A percentile compares a stretch with the other conserved stretches of the same genome.
Conservation (phyloP, 164 flowering plant genomes). For the Magnolia kwangsiensis region DNA sequence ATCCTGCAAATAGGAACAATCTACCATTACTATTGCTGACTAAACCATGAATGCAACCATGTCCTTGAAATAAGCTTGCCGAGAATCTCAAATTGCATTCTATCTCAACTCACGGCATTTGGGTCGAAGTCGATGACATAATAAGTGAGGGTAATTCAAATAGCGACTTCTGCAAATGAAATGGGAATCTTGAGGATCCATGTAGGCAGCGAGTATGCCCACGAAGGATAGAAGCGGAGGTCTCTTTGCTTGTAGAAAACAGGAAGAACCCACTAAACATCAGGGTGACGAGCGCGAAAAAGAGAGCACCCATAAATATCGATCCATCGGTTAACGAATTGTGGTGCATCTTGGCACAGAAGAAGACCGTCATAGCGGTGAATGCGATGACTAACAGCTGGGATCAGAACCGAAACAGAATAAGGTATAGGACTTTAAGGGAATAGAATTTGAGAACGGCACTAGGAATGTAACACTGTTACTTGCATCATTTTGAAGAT, state of each 20-base stretch:
- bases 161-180: slow-evolving; percentile 11
- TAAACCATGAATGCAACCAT: neutral
- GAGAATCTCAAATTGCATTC: neutral
- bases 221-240: slow-evolving; percentile 47
- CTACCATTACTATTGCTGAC: neutral
- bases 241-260: slow-evolving; percentile 64
- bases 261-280: slow-evolving; percentile 49
- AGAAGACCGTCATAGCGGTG: slow-evolving; percentile 27
- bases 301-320: slow-evolving; percentile 42
- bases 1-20: slow-evolving; percentile 4
- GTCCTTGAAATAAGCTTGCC: neutral
- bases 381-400: slow-evolving; percentile 33
- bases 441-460: neutral
- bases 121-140: slow-evolving; percentile 32
- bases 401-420: neutral
- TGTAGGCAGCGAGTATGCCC: slow-evolving; percentile 18
- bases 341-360: slow-evolving; percentile 25
- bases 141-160: slow-evolving; percentile 13
- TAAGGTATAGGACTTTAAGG: neutral
- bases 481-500: slow-evolving; percentile 37
- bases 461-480: neutral
- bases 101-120: slow-evolving; percentile 26
- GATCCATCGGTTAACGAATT: slow-evolving; percentile 31
- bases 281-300: slow-evolving; percentile 18
- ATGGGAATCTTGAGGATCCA: slow-evolving; percentile 20